Conservation (phyloP, 116 monocot genomes). For the Dioscorea cayenensis region DNA sequence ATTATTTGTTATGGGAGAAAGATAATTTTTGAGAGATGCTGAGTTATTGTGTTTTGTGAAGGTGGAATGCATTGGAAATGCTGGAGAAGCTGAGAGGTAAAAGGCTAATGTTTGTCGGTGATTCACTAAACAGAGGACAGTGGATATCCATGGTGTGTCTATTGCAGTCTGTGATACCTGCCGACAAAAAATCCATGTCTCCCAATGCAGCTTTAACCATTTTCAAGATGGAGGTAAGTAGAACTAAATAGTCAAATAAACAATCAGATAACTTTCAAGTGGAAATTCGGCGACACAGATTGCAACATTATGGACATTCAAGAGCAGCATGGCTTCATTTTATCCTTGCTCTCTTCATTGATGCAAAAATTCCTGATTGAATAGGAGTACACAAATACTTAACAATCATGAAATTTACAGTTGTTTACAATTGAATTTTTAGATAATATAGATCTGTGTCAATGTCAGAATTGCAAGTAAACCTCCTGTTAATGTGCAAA, state of each 20-base stretch:
- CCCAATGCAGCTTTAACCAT: constrained; percentile 70
- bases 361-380: too few relatives aligned
- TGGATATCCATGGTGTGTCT: constrained; percentile 98
- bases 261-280: background rate
- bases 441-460: too few relatives aligned
- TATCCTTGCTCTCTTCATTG: too few relatives aligned
- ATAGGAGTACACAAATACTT: too few relatives aligned
- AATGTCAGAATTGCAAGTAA: too few relatives aligned
- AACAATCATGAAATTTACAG: too few relatives aligned
- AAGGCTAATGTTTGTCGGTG: constrained; percentile 94
- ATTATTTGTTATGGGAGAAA: background rate
- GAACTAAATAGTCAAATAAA: background rate
- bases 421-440: too few relatives aligned
- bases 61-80: constrained; percentile 82
- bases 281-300: background rate
- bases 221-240: constrained; percentile 61
- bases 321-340: too few relatives aligned
- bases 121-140: constrained; percentile 91
- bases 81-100: constrained; percentile 82
- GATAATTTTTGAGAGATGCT: background rate
- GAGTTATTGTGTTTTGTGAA: constrained; percentile 11
- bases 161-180: constrained; percentile 60
- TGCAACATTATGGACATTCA: too few relatives aligned
- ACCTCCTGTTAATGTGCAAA: too few relatives aligned
- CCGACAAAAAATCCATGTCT: constrained; percentile 70